Base-by-base conservation (phyloP, 768 basidiomycete genomes). In the Boletus fagicola region DNA sequence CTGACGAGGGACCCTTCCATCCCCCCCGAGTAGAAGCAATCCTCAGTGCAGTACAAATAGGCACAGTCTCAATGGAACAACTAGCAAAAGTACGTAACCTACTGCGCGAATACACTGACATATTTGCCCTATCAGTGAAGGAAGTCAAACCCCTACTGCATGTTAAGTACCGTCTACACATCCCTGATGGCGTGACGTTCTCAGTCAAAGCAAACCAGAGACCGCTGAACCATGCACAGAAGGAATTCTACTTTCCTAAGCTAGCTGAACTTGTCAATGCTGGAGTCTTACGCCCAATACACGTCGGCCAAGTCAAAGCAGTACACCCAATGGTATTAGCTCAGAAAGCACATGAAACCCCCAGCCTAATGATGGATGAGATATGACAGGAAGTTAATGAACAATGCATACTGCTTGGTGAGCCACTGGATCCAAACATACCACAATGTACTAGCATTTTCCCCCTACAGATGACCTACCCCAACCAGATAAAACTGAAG, bases 31-130 rank as follows among this genome's bases (percentile, higher is more conserved):
- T 54, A 13, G 8, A 47, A 22, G 18, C 12, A 22, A 47, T 47
- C 24, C n/a, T 36, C 1, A 6, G 28, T 0, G 0, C 8, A 0
- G 24, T 53, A 5, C 4, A 15, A 1, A 36, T 45, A 2, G 43
- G 52, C 15, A 4, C n/a, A 26, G n/a, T n/a, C 26, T 4, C 26
- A 26, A 26, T 0, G 20, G 4, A 0, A 20, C 18, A 6, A 0
- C 33, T 2, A n/a, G n/a, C n/a, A n/a, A n/a, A n/a, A 12, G 52
- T 53, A 1, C 12, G 2, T 2, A 16, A 24, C 16, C 43, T 53
- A 10, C 2, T 53, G 2, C 0, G 0, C 0, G 53, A 54, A 31
- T 54, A 30, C 1, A 18, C 46, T 36, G 53, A 54, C 8, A 11
- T 54, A 5, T 54, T 54, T 40, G 28, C 53, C 1, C 45, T 54